Conservation (phyloP, 306 rosid genomes). For the Cyamopsis tetragonoloba region DNA sequence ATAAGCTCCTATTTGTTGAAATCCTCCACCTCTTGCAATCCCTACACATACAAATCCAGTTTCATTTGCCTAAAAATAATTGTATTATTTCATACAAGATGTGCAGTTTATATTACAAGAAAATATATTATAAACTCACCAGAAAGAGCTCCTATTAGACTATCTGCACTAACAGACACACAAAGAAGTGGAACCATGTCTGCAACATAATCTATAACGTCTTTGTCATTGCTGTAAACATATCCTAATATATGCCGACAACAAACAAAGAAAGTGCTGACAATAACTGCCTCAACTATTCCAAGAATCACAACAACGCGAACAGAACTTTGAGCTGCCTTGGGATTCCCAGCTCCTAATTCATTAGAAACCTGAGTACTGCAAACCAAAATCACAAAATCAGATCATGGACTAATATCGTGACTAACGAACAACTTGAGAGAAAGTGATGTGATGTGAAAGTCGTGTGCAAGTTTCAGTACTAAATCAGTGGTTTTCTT, state of each 20-base stretch:
- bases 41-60: slow-evolving; percentile 18
- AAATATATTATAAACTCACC: slow-evolving; percentile 26
- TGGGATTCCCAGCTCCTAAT: slow-evolving; percentile 60
- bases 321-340: slow-evolving; percentile 40
- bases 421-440: too few relatives aligned
- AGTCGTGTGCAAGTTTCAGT: too few relatives aligned
- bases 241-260: slow-evolving; percentile 39
- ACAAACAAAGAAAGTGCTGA: slow-evolving; percentile 34
- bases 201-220: slow-evolving; percentile 41
- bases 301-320: slow-evolving; percentile 35
- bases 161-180: slow-evolving; percentile 39
- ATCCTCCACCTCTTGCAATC: slow-evolving; percentile 45
- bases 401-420: too few relatives aligned
- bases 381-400: background rate
- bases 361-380: slow-evolving; percentile 71
- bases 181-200: slow-evolving; percentile 51
- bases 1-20: slow-evolving; percentile 35
- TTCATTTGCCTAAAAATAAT: background rate
- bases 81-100: too few relatives aligned
- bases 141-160: slow-evolving; percentile 32
- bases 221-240: slow-evolving; percentile 52
- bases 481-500: too few relatives aligned
- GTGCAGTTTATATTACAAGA: background rate
- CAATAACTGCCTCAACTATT: slow-evolving; percentile 33
- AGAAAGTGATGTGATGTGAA: too few relatives aligned